Base-by-base conservation (phyloP, 352 stramenopile species). In the Pythium sp. region DNA sequence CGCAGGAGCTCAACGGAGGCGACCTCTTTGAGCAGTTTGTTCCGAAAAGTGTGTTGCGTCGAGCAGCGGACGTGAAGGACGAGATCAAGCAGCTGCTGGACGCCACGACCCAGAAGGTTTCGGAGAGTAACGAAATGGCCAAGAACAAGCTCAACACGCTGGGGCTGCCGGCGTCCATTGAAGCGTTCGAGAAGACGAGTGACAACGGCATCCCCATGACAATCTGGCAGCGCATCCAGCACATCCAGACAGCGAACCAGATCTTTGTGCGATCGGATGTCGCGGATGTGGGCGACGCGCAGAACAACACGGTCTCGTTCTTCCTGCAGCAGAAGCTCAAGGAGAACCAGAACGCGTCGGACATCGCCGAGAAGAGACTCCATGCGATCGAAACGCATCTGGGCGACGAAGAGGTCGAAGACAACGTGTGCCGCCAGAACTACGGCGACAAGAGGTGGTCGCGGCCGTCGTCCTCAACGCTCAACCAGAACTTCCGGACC, bases 21-120 rank as follows among this genome's bases (percentile, higher is more conserved):
- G 87, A 94, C 61, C 55, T 94, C 1, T 94, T 94, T 66, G 80
- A 87, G 41, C 74, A 80, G 30, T 91, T 91, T 61, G 80, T 94
- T 20, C 77, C 86, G 0, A 87, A 82, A 3, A 78, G 72, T 34
- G 61, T 94, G 43, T 67, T 89, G 6, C 61, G 80, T 20, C 79
- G 74, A 43, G 81, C 79, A 57, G 71, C 83, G 20, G 67, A 69
- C 0, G 78, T 78, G 1, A 88, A 89, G 53, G 72, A 86, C 34
- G 82, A 82, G 5, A 77, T 91, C 38, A 64, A 80, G 32, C 34
- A 55, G 32, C 67, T 93, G 60, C 57, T 94, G 26, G 64, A 72
- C 24, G 34, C 71, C 34, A 79, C 79, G 43, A 73, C 72, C 1
- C 72, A 81, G 47, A 77, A 78, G 7, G 82, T 90, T 9, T 75